phyloP scores from a whole-genome alignment of 805 yeast species.

The Metschnikowia cubensis region DNA sequence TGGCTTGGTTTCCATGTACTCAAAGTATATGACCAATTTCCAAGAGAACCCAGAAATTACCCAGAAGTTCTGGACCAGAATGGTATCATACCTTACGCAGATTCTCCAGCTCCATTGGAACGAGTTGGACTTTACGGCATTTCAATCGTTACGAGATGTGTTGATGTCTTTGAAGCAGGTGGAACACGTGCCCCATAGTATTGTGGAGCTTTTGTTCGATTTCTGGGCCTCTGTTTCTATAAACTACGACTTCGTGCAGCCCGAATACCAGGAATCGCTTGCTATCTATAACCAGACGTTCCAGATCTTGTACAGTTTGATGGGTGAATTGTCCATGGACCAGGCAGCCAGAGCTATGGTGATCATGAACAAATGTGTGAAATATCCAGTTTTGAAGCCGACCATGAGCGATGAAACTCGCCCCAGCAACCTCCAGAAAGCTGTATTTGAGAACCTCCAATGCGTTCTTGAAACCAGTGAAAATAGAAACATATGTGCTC shows the following conservation, averaged over 20 bases:
- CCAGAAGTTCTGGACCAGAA: conserved; percentile 49
- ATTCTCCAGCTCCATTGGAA: conserved; percentile 40
- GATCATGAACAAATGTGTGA: conserved; percentile 60
- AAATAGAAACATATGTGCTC: conserved; percentile 35
- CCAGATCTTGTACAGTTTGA: conserved; percentile 42
- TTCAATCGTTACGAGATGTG: conserved; percentile 49
- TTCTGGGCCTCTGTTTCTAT: conserved; percentile 48
- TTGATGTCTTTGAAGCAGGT: conserved; percentile 30
- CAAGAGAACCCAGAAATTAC: conserved; percentile 16
- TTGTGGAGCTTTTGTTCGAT: conserved; percentile 39
- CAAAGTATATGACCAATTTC: conserved; percentile 45
- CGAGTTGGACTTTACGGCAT: conserved; percentile 54
- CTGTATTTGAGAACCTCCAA: conserved; percentile 49
- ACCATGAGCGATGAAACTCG: conserved; percentile 46
- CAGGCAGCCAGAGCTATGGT: conserved; percentile 50
- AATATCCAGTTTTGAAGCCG: conserved; percentile 70
- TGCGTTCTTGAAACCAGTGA: conserved; percentile 20
- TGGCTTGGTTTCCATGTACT: conserved; percentile 63
- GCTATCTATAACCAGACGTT: conserved; percentile 53
- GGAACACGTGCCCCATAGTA: conserved; percentile 12
- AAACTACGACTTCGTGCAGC: conserved; percentile 39
- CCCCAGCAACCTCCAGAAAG: conserved; percentile 59
- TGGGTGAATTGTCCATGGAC: conserved; percentile 27
- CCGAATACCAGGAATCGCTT: conserved; percentile 57
- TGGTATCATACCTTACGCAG: conserved; percentile 47